These are phyloP conservation scores for Serpula lacrymans DNA, from an alignment of 768 basidiomycete species.

Conservation along the genomic window DNA sequence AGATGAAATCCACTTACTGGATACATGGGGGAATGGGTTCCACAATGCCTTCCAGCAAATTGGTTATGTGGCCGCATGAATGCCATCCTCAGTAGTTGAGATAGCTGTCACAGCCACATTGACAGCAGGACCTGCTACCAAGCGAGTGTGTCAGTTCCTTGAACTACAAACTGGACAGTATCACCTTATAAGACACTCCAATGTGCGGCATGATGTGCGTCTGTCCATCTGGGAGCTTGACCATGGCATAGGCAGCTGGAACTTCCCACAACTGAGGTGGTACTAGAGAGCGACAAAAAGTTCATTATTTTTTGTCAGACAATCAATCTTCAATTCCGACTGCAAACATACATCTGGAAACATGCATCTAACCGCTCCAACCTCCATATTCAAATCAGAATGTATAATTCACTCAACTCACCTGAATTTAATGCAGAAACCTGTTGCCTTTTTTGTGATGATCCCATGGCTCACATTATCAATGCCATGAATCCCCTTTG, in stretches of 20 bases:
- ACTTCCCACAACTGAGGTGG: too few species aligned
- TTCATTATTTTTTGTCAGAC: slow-evolving; percentile 6
- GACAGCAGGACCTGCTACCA: slow-evolving; percentile 2
- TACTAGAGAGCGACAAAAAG: slow-evolving; percentile 6
- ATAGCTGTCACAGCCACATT: slow-evolving; percentile 14
- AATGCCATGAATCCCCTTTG: slow-evolving; percentile 13
- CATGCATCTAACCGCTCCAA: too few species aligned
- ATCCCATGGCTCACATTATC: slow-evolving; percentile 7
- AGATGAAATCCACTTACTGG: too few species aligned
- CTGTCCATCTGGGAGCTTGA: too few species aligned
- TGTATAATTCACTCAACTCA: too few species aligned
- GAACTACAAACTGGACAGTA: slow-evolving; percentile 5
- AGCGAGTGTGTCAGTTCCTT: slow-evolving; percentile 6
- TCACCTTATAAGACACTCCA: slow-evolving; percentile 8
- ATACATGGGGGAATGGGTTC: slow-evolving; percentile 11
- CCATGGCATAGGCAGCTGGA: too few species aligned
- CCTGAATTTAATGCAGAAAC: too few species aligned
- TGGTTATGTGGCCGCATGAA: slow-evolving; percentile 7
- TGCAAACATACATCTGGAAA: neutral
- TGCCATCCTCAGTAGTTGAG: neutral
- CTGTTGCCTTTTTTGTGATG: slow-evolving; percentile 3
- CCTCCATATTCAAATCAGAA: slow-evolving; percentile 1
- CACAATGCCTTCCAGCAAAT: slow-evolving; percentile 12
- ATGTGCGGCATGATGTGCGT: too few species aligned
- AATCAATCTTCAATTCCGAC: too few species aligned